A percentile compares a stretch with the other conserved stretches of the same genome.
phyloP scores from a whole-genome alignment of 2,329 filamentous ascomycete genomes.

The Pleomassaria siparia region DNA sequence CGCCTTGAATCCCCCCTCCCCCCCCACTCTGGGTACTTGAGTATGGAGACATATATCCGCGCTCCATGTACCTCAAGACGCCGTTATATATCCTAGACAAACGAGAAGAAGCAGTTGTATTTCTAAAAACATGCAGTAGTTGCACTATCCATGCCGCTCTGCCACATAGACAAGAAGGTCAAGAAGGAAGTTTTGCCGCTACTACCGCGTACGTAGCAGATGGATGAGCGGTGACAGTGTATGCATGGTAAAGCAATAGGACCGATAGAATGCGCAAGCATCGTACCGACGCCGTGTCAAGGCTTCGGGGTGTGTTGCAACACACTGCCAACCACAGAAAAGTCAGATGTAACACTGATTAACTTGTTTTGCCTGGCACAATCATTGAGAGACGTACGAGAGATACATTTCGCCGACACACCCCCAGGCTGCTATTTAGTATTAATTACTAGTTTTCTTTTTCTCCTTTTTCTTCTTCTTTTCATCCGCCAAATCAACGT shows the following conservation, averaged over 20 bases:
- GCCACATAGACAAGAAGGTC: not conserved
- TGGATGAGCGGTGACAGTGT: conserved; percentile 12
- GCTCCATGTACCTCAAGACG: not conserved
- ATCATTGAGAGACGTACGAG: no score
- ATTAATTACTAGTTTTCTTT: no score
- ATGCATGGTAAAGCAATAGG: conserved; percentile 5
- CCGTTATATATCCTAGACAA: not conserved
- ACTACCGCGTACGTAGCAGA: conserved; percentile 6
- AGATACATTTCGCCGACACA: no score
- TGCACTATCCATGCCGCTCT: not conserved
- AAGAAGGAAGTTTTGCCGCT: conserved; percentile 5
- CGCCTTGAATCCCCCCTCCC: not conserved
- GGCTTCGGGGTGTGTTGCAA: not conserved
- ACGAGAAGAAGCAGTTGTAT: not conserved
- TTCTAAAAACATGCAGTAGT: not conserved
- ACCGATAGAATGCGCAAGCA: conserved; percentile 10
- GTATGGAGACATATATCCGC: not conserved
- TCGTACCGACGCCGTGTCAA: conserved; percentile 1
- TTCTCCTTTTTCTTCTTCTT: no score
- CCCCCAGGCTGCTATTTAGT: no score
- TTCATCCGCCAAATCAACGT: no score
- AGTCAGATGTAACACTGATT: no score
- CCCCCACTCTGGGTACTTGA: not conserved
- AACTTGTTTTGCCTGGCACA: not conserved
- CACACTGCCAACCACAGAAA: not conserved